Evolutionary conservation across 2,329 filamentous ascomycete genomes (phyloP).

Genomic region (Pseudonectria foliicola): DNA sequence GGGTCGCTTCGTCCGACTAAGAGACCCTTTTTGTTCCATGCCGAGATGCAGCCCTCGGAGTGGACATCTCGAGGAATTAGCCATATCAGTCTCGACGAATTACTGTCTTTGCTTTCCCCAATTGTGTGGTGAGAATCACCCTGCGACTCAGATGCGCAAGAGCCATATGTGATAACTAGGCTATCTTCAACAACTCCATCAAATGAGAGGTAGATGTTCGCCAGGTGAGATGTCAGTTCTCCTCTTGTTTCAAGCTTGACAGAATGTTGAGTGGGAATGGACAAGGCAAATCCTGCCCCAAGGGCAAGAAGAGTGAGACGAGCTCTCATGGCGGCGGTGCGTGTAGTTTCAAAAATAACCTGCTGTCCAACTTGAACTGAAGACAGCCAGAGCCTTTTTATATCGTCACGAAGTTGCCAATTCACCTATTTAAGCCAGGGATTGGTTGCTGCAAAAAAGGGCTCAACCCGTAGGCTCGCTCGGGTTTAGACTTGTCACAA

Average conservation of each 20-base stretch:
- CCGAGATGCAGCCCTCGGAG: slow-evolving; percentile 34
- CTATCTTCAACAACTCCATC: slow-evolving; percentile 7
- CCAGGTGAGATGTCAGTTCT: slow-evolving; percentile 27
- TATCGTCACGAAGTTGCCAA: too few species aligned
- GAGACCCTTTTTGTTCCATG: slow-evolving; percentile 25
- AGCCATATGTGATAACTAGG: slow-evolving; percentile 14
- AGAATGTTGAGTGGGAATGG: slow-evolving; percentile 11
- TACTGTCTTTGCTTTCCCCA: not conserved
- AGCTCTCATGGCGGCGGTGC: not conserved
- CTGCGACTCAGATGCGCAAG: slow-evolving; percentile 10
- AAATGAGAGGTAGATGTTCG: slow-evolving; percentile 18
- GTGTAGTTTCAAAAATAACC: too few species aligned
- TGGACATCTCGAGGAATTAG: slow-evolving; percentile 9
- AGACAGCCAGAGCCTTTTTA: too few species aligned
- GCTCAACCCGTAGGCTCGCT: too few species aligned
- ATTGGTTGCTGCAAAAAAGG: too few species aligned
- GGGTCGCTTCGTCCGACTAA: slow-evolving; percentile 29
- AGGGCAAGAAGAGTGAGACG: not conserved
- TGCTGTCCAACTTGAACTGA: too few species aligned
- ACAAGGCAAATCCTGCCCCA: not conserved
- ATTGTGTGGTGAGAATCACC: slow-evolving; percentile 14
- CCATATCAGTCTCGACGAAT: slow-evolving; percentile 6
- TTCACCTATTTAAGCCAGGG: too few species aligned
- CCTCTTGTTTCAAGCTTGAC: slow-evolving; percentile 29
- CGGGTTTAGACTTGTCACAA: not conserved